These are phyloP conservation scores for Fusarium nurragi DNA, from an alignment of 2,329 filamentous ascomycete species.

Conservation along the genomic window DNA sequence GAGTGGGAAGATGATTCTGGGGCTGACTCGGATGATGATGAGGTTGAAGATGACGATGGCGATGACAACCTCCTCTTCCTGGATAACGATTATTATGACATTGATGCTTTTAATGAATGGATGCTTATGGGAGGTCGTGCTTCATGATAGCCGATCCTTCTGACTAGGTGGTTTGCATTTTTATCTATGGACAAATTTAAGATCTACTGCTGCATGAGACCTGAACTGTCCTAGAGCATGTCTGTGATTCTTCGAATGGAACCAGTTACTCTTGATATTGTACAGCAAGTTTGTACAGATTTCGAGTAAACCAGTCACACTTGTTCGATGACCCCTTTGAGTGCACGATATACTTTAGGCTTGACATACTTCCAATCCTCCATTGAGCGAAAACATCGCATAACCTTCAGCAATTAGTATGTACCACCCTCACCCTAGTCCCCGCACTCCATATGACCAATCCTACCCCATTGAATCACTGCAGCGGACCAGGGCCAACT, in stretches of 20 bases:
- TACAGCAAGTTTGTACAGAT: background rate
- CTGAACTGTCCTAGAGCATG: background rate
- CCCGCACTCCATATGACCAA: too few species aligned
- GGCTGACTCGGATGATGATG: background rate
- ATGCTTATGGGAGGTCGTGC: too few species aligned
- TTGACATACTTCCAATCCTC: background rate
- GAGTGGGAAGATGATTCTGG: slow-evolving; percentile 30
- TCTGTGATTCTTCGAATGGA: background rate
- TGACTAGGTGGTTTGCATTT: background rate
- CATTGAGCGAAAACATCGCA: background rate
- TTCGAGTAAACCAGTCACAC: background rate
- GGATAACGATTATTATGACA: background rate
- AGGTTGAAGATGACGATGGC: background rate
- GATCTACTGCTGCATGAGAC: background rate
- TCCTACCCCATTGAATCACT: background rate
- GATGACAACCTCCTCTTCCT: background rate
- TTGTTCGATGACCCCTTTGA: background rate
- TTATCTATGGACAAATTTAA: background rate
- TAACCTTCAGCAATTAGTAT: background rate
- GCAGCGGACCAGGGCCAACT: background rate
- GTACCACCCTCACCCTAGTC: background rate
- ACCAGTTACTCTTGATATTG: background rate
- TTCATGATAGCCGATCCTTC: background rate
- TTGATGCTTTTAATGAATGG: too few species aligned
- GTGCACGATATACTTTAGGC: background rate